phyloP scores from a whole-genome alignment of 2,329 filamentous ascomycete species.

The Coniochaeta ligniaria region DNA sequence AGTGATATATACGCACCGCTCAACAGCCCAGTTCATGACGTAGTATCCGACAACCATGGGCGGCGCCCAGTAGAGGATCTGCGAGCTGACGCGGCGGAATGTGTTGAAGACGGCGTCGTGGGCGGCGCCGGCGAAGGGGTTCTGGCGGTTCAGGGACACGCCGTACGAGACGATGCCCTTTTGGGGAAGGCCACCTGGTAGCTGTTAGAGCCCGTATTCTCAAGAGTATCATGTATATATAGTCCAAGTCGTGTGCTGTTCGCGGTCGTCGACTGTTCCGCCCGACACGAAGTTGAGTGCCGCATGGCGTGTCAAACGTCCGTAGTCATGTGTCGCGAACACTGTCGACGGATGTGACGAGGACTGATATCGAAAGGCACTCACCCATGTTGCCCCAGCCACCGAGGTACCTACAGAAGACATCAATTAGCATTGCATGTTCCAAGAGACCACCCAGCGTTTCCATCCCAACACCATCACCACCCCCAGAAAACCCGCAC shows the following conservation, averaged over 20 bases:
- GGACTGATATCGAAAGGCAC: conserved; percentile 22
- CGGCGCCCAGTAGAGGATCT: conserved; percentile 84
- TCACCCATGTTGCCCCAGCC: conserved; percentile 70
- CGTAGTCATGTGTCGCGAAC: background rate
- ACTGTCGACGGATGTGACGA: too few relatives aligned
- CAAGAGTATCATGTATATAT: background rate
- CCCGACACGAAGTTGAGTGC: background rate
- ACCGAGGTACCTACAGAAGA: conserved; percentile 57
- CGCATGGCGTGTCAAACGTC: background rate
- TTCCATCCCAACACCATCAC: background rate
- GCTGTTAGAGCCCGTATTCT: background rate
- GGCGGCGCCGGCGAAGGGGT: conserved; percentile 69
- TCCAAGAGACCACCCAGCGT: background rate
- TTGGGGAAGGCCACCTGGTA: conserved; percentile 49
- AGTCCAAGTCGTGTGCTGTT: background rate
- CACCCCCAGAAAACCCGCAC: conserved; percentile 2
- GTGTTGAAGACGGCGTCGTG: conserved; percentile 92
- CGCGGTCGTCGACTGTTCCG: background rate
- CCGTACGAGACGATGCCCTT: conserved; percentile 65
- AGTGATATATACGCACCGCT: conserved; percentile 58
- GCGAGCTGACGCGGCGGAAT: conserved; percentile 75
- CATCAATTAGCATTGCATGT: conserved; percentile 8
- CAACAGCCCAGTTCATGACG: conserved; percentile 81
- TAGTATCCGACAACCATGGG: conserved; percentile 74
- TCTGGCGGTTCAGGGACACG: conserved; percentile 81